These are phyloP conservation scores for Botrytis fragariae DNA, from an alignment of 2,329 filamentous ascomycete genomes.

Conservation along the genomic window DNA sequence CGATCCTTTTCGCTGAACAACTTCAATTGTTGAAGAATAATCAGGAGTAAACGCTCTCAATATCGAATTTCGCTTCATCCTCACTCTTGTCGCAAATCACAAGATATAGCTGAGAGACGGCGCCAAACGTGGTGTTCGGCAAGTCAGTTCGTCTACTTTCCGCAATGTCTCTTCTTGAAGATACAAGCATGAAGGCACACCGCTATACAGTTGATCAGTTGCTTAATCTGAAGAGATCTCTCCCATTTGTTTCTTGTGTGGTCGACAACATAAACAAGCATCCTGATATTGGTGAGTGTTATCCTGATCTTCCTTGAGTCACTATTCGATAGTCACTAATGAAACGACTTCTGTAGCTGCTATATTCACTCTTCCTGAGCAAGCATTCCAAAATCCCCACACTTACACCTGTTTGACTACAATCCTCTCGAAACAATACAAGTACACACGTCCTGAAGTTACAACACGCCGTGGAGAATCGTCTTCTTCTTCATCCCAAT, in stretches of 20 bases:
- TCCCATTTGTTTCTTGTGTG: conserved; percentile 29
- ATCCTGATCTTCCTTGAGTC: neutral
- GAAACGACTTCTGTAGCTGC: conserved; percentile 21
- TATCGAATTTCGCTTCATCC: neutral
- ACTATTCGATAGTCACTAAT: conserved; percentile 9
- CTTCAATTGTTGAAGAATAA: neutral
- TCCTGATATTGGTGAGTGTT: conserved; percentile 33
- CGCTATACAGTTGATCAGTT: conserved; percentile 34
- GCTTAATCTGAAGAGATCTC: conserved; percentile 31
- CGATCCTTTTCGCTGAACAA: neutral
- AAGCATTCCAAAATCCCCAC: conserved; percentile 29
- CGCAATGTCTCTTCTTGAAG: conserved; percentile 17
- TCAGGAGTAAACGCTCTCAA: neutral
- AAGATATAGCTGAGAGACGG: neutral
- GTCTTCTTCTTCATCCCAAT: conserved; percentile 20
- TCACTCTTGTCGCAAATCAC: neutral
- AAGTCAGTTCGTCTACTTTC: neutral
- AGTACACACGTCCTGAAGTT: conserved; percentile 1
- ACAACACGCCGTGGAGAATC: conserved; percentile 20
- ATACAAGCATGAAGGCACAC: conserved; percentile 15
- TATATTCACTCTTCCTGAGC: conserved; percentile 32
- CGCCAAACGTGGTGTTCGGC: neutral
- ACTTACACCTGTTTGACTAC: conserved; percentile 26
- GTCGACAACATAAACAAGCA: conserved; percentile 34
- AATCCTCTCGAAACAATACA: conserved; percentile 9